These are phyloP conservation scores for Boletus mariae DNA, from an alignment of 1,284 basidiomycete genomes.

Conservation along the genomic window DNA sequence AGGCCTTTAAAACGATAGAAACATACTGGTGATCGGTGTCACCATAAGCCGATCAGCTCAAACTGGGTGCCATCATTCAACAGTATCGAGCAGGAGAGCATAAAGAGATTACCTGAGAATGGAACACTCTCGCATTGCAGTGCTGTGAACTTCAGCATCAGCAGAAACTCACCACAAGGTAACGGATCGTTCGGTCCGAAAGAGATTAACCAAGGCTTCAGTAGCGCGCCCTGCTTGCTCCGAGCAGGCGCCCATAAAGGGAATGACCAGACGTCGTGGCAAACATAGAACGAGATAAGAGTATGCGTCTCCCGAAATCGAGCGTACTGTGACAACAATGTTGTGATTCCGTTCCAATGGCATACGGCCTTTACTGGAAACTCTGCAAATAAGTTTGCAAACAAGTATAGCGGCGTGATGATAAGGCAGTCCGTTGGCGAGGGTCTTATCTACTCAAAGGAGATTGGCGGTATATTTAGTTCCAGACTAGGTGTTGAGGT, in stretches of 20 bases:
- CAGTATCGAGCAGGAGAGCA: not conserved
- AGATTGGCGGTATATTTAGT: too few relatives aligned
- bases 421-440: too few relatives aligned
- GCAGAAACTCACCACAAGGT: not conserved
- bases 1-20: constrained; percentile 7
- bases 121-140: not conserved
- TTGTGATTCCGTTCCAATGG: too few relatives aligned
- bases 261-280: not conserved
- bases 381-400: too few relatives aligned
- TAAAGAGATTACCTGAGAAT: constrained; percentile 1
- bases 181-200: too few relatives aligned
- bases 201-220: too few relatives aligned
- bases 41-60: not conserved
- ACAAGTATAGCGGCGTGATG: too few relatives aligned
- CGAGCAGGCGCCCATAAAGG: constrained; percentile 1
- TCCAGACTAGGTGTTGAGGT: too few relatives aligned
- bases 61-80: not conserved
- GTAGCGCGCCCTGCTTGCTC: not conserved
- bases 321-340: too few relatives aligned
- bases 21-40: not conserved
- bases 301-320: too few relatives aligned
- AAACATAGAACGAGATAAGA: not conserved
- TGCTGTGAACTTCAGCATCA: not conserved
- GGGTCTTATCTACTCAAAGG: too few relatives aligned
- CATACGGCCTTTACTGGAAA: too few relatives aligned